Base-by-base conservation (phyloP, 140 eudicot genomes). In the Ambrosia hybrid region DNA sequence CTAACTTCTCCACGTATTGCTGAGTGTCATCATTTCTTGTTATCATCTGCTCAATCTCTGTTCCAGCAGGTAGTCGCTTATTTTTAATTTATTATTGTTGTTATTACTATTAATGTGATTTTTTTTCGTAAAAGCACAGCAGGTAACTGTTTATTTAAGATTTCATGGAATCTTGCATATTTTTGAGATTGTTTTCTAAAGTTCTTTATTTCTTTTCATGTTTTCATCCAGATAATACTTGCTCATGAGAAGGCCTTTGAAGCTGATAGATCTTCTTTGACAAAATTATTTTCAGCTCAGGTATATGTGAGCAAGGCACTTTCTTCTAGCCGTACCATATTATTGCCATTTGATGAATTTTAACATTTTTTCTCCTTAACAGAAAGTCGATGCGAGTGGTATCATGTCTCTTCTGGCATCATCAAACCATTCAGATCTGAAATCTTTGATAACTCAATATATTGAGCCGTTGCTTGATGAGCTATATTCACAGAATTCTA, bases 211-310 rank as follows among this genome's bases (percentile, higher is more conserved):
- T 56, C 21, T 4, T 41, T 51, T 43, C 45, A 4, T 72, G 59
- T 38, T 81, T 8, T 73, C 80, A 74, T 89, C 58, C 73, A 91
- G 97, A 89, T 91, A 9, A 82, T 94, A 78, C 77, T 59, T 82
- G 85, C 95, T 3, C 99, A 90, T 59, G 78, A 78, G 58, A 90
- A 85, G 76, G 88, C 97, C 48, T 94, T 94, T 57, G 85, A 78
- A 63, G 89, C 83, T 75, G 91, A 84, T n/a, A 69, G 52, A 12
- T 91, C 15, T 77, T 75, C 78, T 63, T 73, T 64, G 46, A 81
- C 91, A 75, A 81, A 71, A 52, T 65, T 84, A 48, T 21, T 36
- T 59, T 76, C 83, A 17, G 46, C 74, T 70, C 85, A 75, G 71
- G 84, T 65, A 73, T 72, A 43, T 45, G 60, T 53, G 14, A 49